These are phyloP conservation scores for Porogramme epimiltina DNA, from an alignment of 1,284 basidiomycete species.

Conservation along the genomic window DNA sequence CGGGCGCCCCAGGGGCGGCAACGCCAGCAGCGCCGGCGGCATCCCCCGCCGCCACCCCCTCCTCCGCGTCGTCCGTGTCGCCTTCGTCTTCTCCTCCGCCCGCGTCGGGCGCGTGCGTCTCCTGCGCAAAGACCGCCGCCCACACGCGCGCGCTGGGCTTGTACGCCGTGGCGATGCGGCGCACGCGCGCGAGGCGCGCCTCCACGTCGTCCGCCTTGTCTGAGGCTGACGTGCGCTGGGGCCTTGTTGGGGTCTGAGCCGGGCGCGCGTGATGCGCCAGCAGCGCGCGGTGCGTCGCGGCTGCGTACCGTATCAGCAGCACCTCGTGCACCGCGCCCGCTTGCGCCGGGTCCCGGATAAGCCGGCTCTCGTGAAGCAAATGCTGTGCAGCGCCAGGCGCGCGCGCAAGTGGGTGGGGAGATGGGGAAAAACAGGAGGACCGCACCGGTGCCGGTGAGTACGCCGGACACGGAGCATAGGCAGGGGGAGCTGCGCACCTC, in stretches of 20 bases:
- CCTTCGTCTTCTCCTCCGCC: neutral
- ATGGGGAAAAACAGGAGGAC: slow-evolving; percentile 3
- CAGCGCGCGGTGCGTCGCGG: slow-evolving; percentile 23
- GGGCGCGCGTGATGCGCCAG: neutral
- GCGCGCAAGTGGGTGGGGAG: too few relatives aligned
- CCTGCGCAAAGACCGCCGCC: slow-evolving; percentile 41
- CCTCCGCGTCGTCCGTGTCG: neutral
- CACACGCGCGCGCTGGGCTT: slow-evolving; percentile 47
- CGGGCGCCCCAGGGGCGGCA: neutral
- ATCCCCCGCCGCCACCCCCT: neutral
- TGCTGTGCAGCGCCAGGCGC: slow-evolving; percentile 36
- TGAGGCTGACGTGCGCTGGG: neutral
- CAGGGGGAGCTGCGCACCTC: slow-evolving; percentile 36
- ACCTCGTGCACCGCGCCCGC: slow-evolving; percentile 45
- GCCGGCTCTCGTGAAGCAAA: slow-evolving; percentile 52
- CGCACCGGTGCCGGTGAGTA: slow-evolving; percentile 19
- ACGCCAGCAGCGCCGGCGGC: too few relatives aligned
- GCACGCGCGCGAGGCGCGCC: slow-evolving; percentile 38
- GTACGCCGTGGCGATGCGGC: slow-evolving; percentile 43
- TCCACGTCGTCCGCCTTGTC: slow-evolving; percentile 1
- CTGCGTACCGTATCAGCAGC: slow-evolving; percentile 48
- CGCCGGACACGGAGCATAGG: neutral
- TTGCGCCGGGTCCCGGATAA: slow-evolving; percentile 35
- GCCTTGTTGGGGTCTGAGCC: too few relatives aligned
- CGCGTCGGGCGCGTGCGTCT: slow-evolving; percentile 18